These are phyloP conservation scores for Penicillium italicum DNA, from an alignment of 2,329 filamentous ascomycete genomes.

Conservation along the genomic window DNA sequence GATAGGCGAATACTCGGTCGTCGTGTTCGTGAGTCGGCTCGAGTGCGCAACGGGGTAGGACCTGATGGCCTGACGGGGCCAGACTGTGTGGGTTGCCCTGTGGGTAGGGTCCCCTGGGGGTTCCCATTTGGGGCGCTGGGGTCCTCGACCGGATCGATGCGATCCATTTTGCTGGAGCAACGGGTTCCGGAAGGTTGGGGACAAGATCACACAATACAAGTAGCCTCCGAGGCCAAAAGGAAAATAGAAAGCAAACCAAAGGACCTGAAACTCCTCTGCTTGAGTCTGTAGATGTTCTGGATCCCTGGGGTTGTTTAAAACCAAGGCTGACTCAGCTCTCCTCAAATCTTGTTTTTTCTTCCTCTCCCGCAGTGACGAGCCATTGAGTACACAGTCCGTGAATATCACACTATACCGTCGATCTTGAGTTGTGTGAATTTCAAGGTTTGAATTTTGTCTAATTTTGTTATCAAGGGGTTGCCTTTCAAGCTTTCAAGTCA, in stretches of 20 bases:
- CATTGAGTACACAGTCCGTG: slow-evolving; percentile 8
- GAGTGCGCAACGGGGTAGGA: slow-evolving; percentile 17
- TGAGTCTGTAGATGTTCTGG: neutral
- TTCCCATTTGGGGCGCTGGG: slow-evolving; percentile 5
- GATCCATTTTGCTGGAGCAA: slow-evolving; percentile 33
- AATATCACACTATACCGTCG: slow-evolving; percentile 9
- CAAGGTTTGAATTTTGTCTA: no score
- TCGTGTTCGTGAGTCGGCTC: slow-evolving; percentile 25
- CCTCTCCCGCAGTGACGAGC: slow-evolving; percentile 8
- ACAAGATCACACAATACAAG: neutral
- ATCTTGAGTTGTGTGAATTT: slow-evolving; percentile 5
- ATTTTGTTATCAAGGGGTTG: no score
- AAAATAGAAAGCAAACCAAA: neutral
- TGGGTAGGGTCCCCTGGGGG: slow-evolving; percentile 8
- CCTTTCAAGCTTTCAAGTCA: neutral
- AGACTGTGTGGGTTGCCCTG: slow-evolving; percentile 8
- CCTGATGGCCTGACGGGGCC: slow-evolving; percentile 10
- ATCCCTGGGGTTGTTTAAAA: neutral
- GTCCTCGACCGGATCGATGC: slow-evolving; percentile 34
- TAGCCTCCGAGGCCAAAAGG: neutral
- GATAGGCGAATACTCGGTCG: slow-evolving; percentile 34
- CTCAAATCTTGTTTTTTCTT: slow-evolving; percentile 19
- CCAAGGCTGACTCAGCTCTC: slow-evolving; percentile 15
- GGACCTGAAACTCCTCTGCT: neutral
- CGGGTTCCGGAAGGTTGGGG: neutral